Base-by-base conservation (phyloP, 2,329 filamentous ascomycete species). In the Biscogniauxia sp. region DNA sequence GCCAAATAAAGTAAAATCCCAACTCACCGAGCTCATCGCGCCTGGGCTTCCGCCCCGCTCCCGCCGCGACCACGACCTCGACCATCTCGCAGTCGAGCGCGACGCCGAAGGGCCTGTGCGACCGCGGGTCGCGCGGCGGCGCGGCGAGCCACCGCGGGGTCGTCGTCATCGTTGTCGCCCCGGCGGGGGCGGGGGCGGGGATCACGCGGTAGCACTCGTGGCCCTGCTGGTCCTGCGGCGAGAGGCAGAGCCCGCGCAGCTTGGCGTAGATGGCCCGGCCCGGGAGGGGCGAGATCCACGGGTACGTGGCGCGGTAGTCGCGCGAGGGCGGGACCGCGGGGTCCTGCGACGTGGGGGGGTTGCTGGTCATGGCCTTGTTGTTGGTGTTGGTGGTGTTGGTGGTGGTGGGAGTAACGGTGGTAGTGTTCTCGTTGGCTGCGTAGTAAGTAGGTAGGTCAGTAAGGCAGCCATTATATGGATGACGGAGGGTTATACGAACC, bases 51-150 rank as follows among this genome's bases (percentile, higher is more conserved):
- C 9, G 28, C n/a, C n/a, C n/a, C n/a, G n/a, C n/a, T n/a, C n/a
- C n/a, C n/a, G 28, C 28, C 28, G 7, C 2, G 28, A 7, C 65
- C 1, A 49, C 57, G 0, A 79, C 67, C 15, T 68, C 70, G 5
- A 79, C 79, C 79, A 82, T 82, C 66, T 83, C 80, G 61, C 80
- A 82, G 63, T 83, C 80, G 7, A 83, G 65, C 0, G 73, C 76
- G 2, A 83, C 73, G 2, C 75, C 78, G 26, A 53, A 66, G 53
- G 69, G 72, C 51, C 65, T 71, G 6, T 53, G n/a, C 1, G 23
- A 28, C 1, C 32, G 50, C 1, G 20, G 9, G 2, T 13, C 32
- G 6, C 25, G 54, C 17, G 49, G 26, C 8, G 60, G 51, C 2
- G 58, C 57, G 25, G 37, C 17, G 25, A 53, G 20, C 51, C 55